Evolutionary conservation across 1,284 basidiomycete genomes (phyloP).

Genomic region (Paramarasmius palmivorus): DNA sequence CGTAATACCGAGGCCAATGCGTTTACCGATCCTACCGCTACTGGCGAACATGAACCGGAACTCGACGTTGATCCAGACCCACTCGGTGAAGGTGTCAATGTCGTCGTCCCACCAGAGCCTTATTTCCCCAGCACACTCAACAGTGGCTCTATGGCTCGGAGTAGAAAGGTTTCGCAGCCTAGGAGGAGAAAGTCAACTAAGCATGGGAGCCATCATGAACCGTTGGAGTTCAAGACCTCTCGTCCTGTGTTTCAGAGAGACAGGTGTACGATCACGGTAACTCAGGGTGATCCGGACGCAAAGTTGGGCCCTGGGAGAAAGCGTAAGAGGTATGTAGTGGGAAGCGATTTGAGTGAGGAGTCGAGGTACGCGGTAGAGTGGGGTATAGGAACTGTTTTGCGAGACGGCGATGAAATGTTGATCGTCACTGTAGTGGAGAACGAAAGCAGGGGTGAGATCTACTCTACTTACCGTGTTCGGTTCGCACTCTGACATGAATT

Average conservation of each 20-base stretch:
- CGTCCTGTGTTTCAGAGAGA: constrained; percentile 89
- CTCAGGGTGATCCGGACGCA: constrained; percentile 77
- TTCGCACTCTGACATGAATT: constrained; percentile 10
- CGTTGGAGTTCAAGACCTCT: constrained; percentile 63
- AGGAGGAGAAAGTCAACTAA: constrained; percentile 61
- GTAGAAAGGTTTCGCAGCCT: constrained; percentile 35
- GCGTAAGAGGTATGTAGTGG: constrained; percentile 80
- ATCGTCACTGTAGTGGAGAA: constrained; percentile 93
- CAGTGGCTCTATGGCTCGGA: constrained; percentile 24
- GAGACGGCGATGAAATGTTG: constrained; percentile 93
- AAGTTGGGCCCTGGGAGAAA: constrained; percentile 55
- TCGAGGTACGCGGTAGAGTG: constrained; percentile 91
- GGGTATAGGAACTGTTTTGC: constrained; percentile 94
- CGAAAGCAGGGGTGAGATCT: constrained; percentile 78
- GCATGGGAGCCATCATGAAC: constrained; percentile 44
- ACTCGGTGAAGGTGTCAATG: constrained; percentile 87
- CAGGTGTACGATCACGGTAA: constrained; percentile 88
- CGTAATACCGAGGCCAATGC: constrained; percentile 74
- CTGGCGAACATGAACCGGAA: constrained; percentile 37
- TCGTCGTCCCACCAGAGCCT: constrained; percentile 78
- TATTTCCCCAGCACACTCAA: constrained; percentile 78
- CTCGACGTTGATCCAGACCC: constrained; percentile 70
- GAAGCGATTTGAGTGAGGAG: constrained; percentile 93
- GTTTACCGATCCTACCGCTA: constrained; percentile 43
- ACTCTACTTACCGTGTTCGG: neutral